Conservation (phyloP, 108 stramenopile species). For the Cyclostephanos invisitatus region DNA sequence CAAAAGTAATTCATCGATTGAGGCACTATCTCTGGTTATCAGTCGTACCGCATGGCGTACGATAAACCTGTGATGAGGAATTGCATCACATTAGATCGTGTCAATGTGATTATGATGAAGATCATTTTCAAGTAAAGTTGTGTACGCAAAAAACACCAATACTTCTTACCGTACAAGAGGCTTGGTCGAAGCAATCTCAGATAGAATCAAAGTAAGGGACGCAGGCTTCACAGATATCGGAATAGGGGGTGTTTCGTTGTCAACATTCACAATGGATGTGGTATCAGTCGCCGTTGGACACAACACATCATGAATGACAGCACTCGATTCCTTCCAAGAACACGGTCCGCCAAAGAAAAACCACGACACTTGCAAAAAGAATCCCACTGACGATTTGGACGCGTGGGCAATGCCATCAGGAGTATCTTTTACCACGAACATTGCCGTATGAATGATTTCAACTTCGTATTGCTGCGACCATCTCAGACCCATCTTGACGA, state of each 20-base stretch:
- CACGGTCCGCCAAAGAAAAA: constrained; percentile 49
- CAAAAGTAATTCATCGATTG: constrained; percentile 25
- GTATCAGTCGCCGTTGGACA: constrained; percentile 10
- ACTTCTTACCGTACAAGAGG: constrained; percentile 67
- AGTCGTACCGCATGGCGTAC: constrained; percentile 58
- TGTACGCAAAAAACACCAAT: neutral
- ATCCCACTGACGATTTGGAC: constrained; percentile 55
- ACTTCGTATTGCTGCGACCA: constrained; percentile 69
- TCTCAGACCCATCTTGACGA: constrained; percentile 49
- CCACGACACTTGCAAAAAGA: constrained; percentile 56
- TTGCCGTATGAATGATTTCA: constrained; percentile 70
- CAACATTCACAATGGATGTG: neutral
- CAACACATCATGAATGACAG: constrained; percentile 42
- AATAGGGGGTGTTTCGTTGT: neutral
- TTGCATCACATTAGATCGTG: neutral
- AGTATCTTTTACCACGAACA: constrained; percentile 73
- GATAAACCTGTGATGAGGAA: constrained; percentile 50
- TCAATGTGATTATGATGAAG: neutral
- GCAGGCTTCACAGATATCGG: constrained; percentile 49
- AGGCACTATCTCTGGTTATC: constrained; percentile 23
- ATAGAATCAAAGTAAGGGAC: constrained; percentile 54
- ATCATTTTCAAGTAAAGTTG: neutral
- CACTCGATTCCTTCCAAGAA: constrained; percentile 25
- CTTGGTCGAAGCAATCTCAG: constrained; percentile 70
- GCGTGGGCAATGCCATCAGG: constrained; percentile 65